Conservation (phyloP, 2,329 filamentous ascomycete genomes). For the Penicillium aurantiogriseum region DNA sequence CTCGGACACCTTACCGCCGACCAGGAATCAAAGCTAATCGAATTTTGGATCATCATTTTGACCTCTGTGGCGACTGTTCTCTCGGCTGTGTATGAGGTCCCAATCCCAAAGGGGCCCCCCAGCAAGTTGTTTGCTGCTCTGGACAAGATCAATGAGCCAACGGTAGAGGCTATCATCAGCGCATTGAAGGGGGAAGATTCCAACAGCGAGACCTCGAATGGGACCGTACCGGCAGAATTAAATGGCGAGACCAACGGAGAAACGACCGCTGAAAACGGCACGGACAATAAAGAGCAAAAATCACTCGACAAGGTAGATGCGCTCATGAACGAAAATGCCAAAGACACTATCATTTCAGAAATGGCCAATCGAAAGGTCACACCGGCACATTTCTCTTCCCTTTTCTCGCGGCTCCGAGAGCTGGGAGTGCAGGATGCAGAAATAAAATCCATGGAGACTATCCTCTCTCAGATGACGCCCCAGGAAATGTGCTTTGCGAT, state of each 20-base stretch:
- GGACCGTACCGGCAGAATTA: background rate
- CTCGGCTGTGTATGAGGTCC: constrained; percentile 38
- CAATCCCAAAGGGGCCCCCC: constrained; percentile 16
- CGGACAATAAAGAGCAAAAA: constrained; percentile 6
- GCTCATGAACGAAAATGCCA: constrained; percentile 18
- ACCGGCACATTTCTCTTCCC: constrained; percentile 15
- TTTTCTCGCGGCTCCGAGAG: constrained; percentile 20
- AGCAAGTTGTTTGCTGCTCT: constrained; percentile 22
- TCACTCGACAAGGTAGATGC: constrained; percentile 19
- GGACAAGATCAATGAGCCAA: constrained; percentile 22
- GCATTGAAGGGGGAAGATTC: constrained; percentile 13
- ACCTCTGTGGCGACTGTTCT: constrained; percentile 20
- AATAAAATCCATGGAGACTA: constrained; percentile 19
- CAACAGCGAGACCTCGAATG: background rate
- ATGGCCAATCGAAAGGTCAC: constrained; percentile 19
- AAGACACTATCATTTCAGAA: constrained; percentile 15
- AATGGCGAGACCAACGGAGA: background rate
- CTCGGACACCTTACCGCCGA: constrained; percentile 79
- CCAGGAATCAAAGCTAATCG: constrained; percentile 79
- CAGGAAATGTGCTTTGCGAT: constrained; percentile 75
- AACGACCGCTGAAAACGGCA: background rate
- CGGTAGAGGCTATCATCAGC: constrained; percentile 20
- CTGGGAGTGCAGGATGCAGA: constrained; percentile 18
- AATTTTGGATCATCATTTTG: constrained; percentile 67
- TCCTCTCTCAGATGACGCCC: constrained; percentile 67